Evolutionary conservation across 2,329 filamentous ascomycete genomes (phyloP).

Genomic region (Paecilomyces fulvus): DNA sequence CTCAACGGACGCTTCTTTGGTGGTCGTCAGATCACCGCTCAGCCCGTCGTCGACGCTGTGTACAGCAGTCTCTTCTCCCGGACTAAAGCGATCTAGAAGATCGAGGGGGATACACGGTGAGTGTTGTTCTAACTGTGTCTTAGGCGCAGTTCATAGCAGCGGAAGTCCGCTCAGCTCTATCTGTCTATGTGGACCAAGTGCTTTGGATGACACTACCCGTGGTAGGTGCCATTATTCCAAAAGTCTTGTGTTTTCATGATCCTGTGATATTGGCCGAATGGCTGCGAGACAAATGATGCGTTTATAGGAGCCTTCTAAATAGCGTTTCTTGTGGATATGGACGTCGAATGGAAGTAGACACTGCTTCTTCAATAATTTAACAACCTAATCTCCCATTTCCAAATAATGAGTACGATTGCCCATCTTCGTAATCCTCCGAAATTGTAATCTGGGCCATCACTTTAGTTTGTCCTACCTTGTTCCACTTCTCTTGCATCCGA

Average conservation of each 20-base stretch:
- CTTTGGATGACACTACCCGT: slow-evolving; percentile 25
- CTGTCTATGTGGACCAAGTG: slow-evolving; percentile 11
- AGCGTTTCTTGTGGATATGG: neutral
- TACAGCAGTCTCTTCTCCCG: slow-evolving; percentile 95
- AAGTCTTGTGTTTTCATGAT: slow-evolving; percentile 7
- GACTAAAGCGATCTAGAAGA: slow-evolving; percentile 63
- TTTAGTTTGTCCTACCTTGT: too few relatives aligned
- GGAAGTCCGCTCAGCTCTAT: slow-evolving; percentile 6
- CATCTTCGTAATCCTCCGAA: too few relatives aligned
- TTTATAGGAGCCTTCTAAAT: slow-evolving; percentile 8
- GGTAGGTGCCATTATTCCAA: slow-evolving; percentile 27
- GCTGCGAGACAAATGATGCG: slow-evolving; percentile 18
- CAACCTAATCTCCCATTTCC: neutral
- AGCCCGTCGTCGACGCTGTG: slow-evolving; percentile 94
- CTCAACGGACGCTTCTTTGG: slow-evolving; percentile 96
- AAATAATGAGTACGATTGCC: neutral
- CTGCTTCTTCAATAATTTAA: neutral
- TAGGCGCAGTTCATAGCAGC: slow-evolving; percentile 13
- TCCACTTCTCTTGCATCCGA: too few relatives aligned
- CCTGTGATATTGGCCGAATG: slow-evolving; percentile 9
- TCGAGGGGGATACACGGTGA: slow-evolving; percentile 15
- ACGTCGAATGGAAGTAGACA: neutral
- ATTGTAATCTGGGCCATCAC: too few relatives aligned
- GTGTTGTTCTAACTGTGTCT: slow-evolving; percentile 17
- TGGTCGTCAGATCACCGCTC: slow-evolving; percentile 83